Percentiles rank a stretch among this genome's conserved stretches.
These are phyloP conservation scores for Microcera coccophila DNA, from an alignment of 2,329 filamentous ascomycete genomes.

Conservation along the genomic window DNA sequence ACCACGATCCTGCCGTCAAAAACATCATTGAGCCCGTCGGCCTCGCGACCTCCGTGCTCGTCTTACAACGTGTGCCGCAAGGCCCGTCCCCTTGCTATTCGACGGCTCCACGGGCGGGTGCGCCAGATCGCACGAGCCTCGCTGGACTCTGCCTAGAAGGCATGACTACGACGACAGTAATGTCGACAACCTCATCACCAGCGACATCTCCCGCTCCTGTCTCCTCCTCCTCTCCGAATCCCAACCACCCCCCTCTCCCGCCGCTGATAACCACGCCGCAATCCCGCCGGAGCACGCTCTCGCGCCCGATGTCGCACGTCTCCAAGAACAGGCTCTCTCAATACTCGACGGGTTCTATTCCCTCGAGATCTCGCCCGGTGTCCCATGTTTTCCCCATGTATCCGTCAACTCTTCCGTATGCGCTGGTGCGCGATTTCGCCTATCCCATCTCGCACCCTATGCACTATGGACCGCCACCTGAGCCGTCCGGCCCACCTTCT, in stretches of 20 bases:
- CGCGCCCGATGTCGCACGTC: conserved; percentile 69
- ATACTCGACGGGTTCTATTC: conserved; percentile 69
- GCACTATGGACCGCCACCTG: conserved; percentile 88
- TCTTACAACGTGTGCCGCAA: not conserved
- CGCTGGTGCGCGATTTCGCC: conserved; percentile 93
- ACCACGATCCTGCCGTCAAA: conserved; percentile 7
- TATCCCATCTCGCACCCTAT: conserved; percentile 79
- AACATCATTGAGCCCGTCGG: not conserved
- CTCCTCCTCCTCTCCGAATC: conserved; percentile 43
- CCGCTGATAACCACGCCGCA: conserved; percentile 56
- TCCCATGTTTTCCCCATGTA: conserved; percentile 82
- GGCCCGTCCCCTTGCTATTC: conserved; percentile 14
- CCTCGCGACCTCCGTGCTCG: not conserved
- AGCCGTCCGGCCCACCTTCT: conserved; percentile 65
- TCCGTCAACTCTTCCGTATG: conserved; percentile 80
- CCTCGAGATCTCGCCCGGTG: conserved; percentile 68
- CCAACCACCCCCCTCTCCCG: conserved; percentile 52
- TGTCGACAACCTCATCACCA: conserved; percentile 55
- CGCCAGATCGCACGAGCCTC: conserved; percentile 30
- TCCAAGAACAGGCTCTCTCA: conserved; percentile 79
- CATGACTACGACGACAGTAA: conserved; percentile 46
- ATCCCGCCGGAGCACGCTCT: conserved; percentile 55
- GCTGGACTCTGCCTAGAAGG: conserved; percentile 23
- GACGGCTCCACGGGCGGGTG: conserved; percentile 28
- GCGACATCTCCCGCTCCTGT: conserved; percentile 50